Evolutionary conservation across 768 basidiomycete species (phyloP).

Genomic region (Lenzites betulinus): DNA sequence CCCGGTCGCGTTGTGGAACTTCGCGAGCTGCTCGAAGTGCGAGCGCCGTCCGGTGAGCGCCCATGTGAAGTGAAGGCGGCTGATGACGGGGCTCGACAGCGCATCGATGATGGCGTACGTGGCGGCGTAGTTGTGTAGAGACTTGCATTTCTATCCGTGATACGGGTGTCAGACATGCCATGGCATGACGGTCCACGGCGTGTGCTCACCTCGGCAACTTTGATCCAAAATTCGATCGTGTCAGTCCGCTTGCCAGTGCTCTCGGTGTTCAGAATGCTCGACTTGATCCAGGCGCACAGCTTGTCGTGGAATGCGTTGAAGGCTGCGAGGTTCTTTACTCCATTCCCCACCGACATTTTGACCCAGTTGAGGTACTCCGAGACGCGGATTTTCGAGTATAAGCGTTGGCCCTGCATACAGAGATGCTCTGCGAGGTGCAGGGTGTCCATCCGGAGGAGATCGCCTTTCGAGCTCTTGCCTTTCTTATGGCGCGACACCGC

Average conservation of each 20-base stretch:
- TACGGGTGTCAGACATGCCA: slow-evolving; percentile 12
- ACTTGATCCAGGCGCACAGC: slow-evolving; percentile 67
- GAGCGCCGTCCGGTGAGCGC: slow-evolving; percentile 57
- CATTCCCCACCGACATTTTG: slow-evolving; percentile 39
- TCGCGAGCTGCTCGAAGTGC: slow-evolving; percentile 51
- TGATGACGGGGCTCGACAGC: slow-evolving; percentile 59
- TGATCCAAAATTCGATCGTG: slow-evolving; percentile 73
- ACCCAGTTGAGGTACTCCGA: slow-evolving; percentile 75
- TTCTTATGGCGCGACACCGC: slow-evolving; percentile 36
- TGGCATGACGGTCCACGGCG: neutral
- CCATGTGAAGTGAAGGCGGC: slow-evolving; percentile 64
- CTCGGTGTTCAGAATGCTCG: slow-evolving; percentile 56
- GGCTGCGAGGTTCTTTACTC: slow-evolving; percentile 46
- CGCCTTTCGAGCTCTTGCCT: slow-evolving; percentile 55
- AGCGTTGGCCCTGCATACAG: slow-evolving; percentile 67
- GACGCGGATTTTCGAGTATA: slow-evolving; percentile 69
- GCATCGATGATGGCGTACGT: slow-evolving; percentile 68
- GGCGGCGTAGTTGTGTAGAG: slow-evolving; percentile 65
- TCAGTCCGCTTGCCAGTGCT: slow-evolving; percentile 55
- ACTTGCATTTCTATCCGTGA: slow-evolving; percentile 60
- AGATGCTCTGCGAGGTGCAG: slow-evolving; percentile 78
- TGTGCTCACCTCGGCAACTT: slow-evolving; percentile 69
- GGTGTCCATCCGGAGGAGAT: slow-evolving; percentile 66
- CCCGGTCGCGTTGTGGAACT: slow-evolving; percentile 59
- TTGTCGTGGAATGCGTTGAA: slow-evolving; percentile 66